Base-by-base conservation (phyloP, 2,329 filamentous ascomycete genomes). In the Clarireedia sp. region DNA sequence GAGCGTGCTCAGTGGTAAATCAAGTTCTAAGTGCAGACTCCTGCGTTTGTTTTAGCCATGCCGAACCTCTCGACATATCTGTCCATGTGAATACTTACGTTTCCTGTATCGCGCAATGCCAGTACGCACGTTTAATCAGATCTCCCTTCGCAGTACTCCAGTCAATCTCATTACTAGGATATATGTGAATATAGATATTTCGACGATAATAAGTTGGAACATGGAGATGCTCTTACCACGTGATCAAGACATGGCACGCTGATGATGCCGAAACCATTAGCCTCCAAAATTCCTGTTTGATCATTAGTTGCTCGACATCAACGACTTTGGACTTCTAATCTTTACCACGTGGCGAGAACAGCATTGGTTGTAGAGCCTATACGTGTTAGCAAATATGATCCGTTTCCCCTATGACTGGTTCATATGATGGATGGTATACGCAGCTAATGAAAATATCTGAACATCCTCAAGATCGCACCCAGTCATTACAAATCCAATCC, bases 271-370 rank as follows among this genome's bases (percentile, higher is more conserved):
- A 73, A 3, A 75, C 75, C 5, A 74, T 75, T 68, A 79, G 76
- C 51, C 79, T 75, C 81, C 81, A 84, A 59, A 81, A 82, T 57
- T 83, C 81, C 77, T 83, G 56, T 38, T 37, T 19, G n/a, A 2
- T 14, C 19, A 53, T 66, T 12, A 64, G 60, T 56, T 26, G 24
- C 37, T 8, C 52, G 24, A 29, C 44, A n/a, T 48, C 12, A 23
- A 36, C 26, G 3, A 3, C 23, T 8, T 48, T 23, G 21, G 10
- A 8, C 21, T 12, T 26, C 17, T 5, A 43, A 10, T 44, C 51
- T 36, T 72, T 68, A 80, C 78, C 62, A 76, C 66, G 56, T 78
- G 75, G 57, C 74, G 72, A 38, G 73, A 78, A 57, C 77, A 80
- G 23, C 74, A 74, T 58, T 75, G 76, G 58, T 77, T 79, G 59